Evolutionary conservation across 352 stramenopile species (phyloP), one percentile per base, ranked within the genome.

Genomic region (Phytopythium ostracodes): DNA sequence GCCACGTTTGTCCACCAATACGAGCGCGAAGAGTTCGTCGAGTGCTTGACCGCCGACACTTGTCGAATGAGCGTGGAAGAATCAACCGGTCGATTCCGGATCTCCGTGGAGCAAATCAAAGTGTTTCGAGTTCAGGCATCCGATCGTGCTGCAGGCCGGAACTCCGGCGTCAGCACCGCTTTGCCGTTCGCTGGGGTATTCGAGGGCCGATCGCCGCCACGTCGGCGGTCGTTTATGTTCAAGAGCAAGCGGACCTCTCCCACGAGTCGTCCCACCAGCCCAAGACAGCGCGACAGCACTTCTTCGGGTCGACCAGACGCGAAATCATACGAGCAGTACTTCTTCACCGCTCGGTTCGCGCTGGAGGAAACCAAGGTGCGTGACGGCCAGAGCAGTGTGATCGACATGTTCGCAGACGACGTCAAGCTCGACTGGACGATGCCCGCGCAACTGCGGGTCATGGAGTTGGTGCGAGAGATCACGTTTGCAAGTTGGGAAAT

Each of bases 401-500:
- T 94, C 17, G 85, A 94, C 43, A 75, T 94, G 38, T 90, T 87
- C 31, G 72, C 78, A 3, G 73, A 87, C 42, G 69, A 73, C 11
- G 71, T 80, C 18, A 52, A 60, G 44, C 70, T 76, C 35, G 57
- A 77, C 29, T 94, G 81, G 83, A 64, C 76, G 47, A 69, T 91
- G 27, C 25, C 70, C 36, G 75, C 66, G 0, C 83, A 92, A 54
- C 59, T 91, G n/a, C 72, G 85, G 7, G 59, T 91, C 6, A 80
- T 76, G 31, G 82, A 91, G 25, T 65, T 92, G 18, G 70, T 92
- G 24, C 70, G 84, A 53, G 63, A 70, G 56, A 84, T 92, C 29
- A 92, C 84, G 0, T 87, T 78, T 58, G 79, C 85, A 2, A 64
- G 68, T 4, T 94, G 85, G 81, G 77, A 92, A 50, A 91, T 94